Evolutionary conservation across 345 rosid genomes (phyloP).

Genomic region (Angophora floribunda): DNA sequence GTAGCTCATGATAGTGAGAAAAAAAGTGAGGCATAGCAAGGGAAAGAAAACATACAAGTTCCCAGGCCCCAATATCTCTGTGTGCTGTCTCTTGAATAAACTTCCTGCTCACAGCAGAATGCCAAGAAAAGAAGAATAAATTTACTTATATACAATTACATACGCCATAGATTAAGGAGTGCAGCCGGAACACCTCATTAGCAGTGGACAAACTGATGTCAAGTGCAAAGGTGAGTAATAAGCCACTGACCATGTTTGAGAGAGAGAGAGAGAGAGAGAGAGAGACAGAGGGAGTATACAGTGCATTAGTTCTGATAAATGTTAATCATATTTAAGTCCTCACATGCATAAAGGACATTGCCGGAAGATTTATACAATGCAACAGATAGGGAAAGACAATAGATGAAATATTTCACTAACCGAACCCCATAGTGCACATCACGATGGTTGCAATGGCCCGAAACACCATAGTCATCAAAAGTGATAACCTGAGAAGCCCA

Average conservation of each 20-base stretch:
- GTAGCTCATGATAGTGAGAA: background rate
- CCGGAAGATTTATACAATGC: background rate
- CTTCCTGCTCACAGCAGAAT: constrained; percentile 28
- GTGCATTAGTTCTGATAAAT: background rate
- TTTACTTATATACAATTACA: background rate
- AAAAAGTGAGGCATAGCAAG: background rate
- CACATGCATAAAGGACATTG: background rate
- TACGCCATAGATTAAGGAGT: background rate
- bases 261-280: background rate
- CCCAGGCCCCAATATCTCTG: constrained; percentile 63
- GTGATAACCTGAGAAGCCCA: constrained; percentile 47
- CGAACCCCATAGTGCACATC: constrained; percentile 67
- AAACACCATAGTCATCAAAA: constrained; percentile 74
- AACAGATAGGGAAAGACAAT: background rate
- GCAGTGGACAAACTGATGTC: background rate
- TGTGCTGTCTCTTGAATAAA: constrained; percentile 28
- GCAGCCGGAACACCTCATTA: background rate
- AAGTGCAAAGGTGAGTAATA: background rate
- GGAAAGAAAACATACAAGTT: constrained; percentile 43
- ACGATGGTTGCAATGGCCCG: constrained; percentile 83
- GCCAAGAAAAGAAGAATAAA: background rate
- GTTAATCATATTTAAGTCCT: background rate
- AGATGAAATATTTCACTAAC: constrained; percentile 21
- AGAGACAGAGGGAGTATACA: background rate
- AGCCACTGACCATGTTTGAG: background rate